A percentile compares a stretch with the other conserved stretches of the same genome.
Conservation (phyloP, 2,329 filamentous ascomycete genomes). For the Magnaporthiopsis rhizophila region DNA sequence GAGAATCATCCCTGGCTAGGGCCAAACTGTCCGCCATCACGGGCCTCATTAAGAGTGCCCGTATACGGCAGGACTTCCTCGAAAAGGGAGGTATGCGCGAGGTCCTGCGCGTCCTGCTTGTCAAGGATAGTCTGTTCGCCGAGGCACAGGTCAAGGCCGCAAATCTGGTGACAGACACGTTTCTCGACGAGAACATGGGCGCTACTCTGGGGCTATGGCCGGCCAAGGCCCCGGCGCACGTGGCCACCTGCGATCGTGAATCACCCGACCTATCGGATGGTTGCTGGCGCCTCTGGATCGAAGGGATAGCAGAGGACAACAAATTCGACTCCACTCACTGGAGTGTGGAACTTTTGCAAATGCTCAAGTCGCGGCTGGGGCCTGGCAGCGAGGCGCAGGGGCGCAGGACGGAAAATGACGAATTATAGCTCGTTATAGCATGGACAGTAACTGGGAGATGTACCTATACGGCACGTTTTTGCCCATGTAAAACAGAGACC, state of each 20-base stretch:
- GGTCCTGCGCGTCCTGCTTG: constrained; percentile 42
- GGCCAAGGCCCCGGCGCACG: constrained; percentile 25
- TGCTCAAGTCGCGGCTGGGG: constrained; percentile 23
- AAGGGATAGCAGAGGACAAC: constrained; percentile 27
- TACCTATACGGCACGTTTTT: not conserved
- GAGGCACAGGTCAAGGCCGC: constrained; percentile 45
- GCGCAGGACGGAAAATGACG: not conserved
- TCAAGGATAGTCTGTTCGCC: constrained; percentile 36
- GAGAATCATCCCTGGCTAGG: constrained; percentile 21
- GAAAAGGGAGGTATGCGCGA: constrained; percentile 42
- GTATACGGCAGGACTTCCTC: constrained; percentile 49
- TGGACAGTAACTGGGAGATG: not conserved
- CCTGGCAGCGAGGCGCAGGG: not conserved
- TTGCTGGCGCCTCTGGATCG: constrained; percentile 48
- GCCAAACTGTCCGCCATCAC: constrained; percentile 42
- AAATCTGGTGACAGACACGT: constrained; percentile 54
- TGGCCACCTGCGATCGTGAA: constrained; percentile 26
- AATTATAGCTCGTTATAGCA: not conserved
- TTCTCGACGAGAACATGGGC: constrained; percentile 58
- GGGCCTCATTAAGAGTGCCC: constrained; percentile 45
- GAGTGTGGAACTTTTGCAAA: constrained; percentile 29
- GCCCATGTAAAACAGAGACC: not conserved
- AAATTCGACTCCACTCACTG: constrained; percentile 28
- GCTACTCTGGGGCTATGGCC: constrained; percentile 52
- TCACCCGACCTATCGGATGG: constrained; percentile 27